Evolutionary conservation across 2,329 filamentous ascomycete species (phyloP).

Genomic region (Elsinoe fawcettii): DNA sequence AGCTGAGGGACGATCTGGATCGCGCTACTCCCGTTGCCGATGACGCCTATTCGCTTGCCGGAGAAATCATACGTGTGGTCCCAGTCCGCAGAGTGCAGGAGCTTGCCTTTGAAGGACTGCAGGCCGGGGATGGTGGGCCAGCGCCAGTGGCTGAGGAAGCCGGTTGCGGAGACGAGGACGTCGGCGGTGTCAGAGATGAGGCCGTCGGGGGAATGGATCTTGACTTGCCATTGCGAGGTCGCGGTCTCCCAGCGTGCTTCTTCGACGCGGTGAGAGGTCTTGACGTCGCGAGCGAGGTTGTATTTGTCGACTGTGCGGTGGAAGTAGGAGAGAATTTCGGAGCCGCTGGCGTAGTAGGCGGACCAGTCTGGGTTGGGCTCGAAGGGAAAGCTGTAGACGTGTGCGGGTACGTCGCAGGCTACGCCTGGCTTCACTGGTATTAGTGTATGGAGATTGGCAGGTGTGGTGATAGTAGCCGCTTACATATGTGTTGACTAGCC

Average conservation of each 20-base stretch:
- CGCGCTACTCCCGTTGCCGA: conserved; percentile 31
- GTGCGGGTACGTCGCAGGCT: conserved; percentile 23
- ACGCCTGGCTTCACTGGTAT: conserved; percentile 30
- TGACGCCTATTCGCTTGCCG: conserved; percentile 27
- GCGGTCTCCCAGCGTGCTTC: conserved; percentile 35
- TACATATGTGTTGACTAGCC: conserved; percentile 33
- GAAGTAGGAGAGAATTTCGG: conserved; percentile 39
- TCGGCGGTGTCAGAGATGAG: conserved; percentile 27
- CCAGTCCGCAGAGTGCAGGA: conserved; percentile 32
- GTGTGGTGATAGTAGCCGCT: no score
- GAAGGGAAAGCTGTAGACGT: conserved; percentile 30
- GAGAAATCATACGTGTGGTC: conserved; percentile 26
- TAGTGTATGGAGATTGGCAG: not conserved
- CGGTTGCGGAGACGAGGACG: conserved; percentile 30
- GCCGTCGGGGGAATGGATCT: conserved; percentile 25
- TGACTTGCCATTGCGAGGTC: conserved; percentile 32
- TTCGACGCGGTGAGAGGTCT: conserved; percentile 33
- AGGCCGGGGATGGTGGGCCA: conserved; percentile 33
- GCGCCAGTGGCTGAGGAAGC: conserved; percentile 24
- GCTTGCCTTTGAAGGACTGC: conserved; percentile 29
- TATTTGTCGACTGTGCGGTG: conserved; percentile 33
- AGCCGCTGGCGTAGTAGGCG: conserved; percentile 32
- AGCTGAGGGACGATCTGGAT: conserved; percentile 35
- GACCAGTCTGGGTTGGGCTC: conserved; percentile 17
- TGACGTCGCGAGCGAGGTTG: conserved; percentile 33